Evolutionary conservation across 495 filamentous ascomycete species (phyloP), one percentile per base, ranked within the genome.

Genomic region (Aspergillus sclerotiicarbonarius): DNA sequence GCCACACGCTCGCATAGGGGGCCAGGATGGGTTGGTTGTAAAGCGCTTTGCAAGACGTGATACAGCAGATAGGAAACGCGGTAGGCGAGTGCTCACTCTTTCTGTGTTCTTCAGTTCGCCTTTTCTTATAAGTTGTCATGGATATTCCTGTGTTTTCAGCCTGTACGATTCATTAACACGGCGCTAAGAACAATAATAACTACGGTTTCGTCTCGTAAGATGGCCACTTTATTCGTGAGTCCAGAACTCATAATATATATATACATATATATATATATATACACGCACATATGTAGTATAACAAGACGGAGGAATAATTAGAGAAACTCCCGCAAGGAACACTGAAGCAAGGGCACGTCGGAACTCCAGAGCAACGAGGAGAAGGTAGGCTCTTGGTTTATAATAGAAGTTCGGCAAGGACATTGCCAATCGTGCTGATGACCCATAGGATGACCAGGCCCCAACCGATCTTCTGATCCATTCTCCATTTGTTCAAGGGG

Each of bases 401-500:
- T 48, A 43, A 61, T 16, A 62, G 29, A 53, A 92, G 56, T 75
- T 99, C 94, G n/a, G 92, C 82, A 48, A 84, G 79, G 3, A 99
- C 73, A 74, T 97, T 99, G 6, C 85, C 76, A 29, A 90, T 58
- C 3, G 94, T 98, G 70, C 90, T 91, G n/a, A 90, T 71, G 16
- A 72, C 75, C 94, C 94, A 99, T 10, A 99, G 73, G n/a, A 68
- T 81, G 65, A 98, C 85, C 59, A 97, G 69, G 3, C 83, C 84
- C 82, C 82, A 92, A 13, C 94, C 94, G 60, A 98, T 90, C 66
- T 76, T 85, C 53, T 84, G 80, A 67, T 86, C 92, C 90, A 99
- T 92, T 46, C 83, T 80, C 95, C 95, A 99, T 57, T 82, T 82
- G 70, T 96, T 96, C 71, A 86, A 67, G 13, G 94, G 94, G 58